Percentiles rank a stretch among this genome's conserved stretches.
phyloP scores from a whole-genome alignment of 192 early-diverging fungal genomes.

The Gamsiella multidivaricata region DNA sequence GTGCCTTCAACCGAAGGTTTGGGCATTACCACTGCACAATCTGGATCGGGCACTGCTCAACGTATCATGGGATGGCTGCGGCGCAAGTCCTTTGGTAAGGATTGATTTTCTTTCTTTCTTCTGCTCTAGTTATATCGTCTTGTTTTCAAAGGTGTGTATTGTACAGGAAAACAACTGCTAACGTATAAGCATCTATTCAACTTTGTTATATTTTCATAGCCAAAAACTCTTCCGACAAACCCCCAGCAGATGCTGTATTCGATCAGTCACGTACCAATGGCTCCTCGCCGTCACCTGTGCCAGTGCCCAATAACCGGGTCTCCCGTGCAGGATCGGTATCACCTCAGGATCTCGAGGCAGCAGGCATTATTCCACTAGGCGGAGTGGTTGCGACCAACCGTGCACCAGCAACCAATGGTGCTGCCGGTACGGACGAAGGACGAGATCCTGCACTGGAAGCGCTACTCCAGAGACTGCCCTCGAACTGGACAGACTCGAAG shows the following conservation, averaged over 20 bases:
- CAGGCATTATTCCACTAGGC: conserved; percentile 13
- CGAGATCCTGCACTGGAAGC: conserved; percentile 39
- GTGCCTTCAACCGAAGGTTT: conserved; percentile 21
- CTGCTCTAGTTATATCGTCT: background rate
- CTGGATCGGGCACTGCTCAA: conserved; percentile 60
- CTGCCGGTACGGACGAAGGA: conserved; percentile 3
- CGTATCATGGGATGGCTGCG: conserved; percentile 83
- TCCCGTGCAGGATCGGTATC: conserved; percentile 22
- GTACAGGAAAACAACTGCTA: background rate
- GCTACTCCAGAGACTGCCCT: conserved; percentile 19
- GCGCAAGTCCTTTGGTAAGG: conserved; percentile 67
- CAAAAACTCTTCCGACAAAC: conserved; percentile 27
- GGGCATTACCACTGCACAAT: conserved; percentile 2
- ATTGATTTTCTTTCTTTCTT: background rate
- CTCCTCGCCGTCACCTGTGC: conserved; percentile 16
- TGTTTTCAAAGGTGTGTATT: conserved; percentile 5
- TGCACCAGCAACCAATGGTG: background rate
- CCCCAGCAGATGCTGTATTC: conserved; percentile 8
- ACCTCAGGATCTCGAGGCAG: conserved; percentile 12
- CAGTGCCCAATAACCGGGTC: background rate
- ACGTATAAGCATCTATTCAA: background rate
- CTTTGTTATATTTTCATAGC: conserved; percentile 16
- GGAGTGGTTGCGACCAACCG: background rate
- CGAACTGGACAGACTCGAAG: conserved; percentile 61
- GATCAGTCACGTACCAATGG: conserved; percentile 16